A percentile compares a stretch with the other conserved stretches of the same genome.
Evolutionary conservation across 2,329 filamentous ascomycete genomes (phyloP).

Genomic region (Colletotrichum sp.): DNA sequence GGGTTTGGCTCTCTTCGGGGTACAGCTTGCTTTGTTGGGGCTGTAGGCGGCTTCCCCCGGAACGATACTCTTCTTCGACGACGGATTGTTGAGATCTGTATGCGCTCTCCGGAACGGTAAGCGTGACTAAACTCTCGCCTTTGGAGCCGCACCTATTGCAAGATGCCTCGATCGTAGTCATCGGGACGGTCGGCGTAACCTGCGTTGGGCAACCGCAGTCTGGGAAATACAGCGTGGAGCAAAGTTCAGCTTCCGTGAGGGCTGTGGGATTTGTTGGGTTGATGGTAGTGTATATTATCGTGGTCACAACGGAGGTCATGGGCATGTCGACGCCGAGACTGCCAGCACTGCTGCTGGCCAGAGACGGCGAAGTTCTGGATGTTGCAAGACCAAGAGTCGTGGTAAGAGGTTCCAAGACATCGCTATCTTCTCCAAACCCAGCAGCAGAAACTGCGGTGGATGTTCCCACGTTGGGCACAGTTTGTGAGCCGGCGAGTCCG

Average conservation of each 20-base stretch:
- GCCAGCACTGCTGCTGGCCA: not conserved
- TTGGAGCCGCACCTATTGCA: not conserved
- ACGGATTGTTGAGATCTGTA: not conserved
- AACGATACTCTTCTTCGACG: not conserved
- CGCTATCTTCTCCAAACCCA: not conserved
- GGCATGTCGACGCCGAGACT: not conserved
- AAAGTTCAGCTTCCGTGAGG: not conserved
- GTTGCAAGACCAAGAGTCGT: not conserved
- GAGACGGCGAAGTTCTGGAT: fast-evolving
- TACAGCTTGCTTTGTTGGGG: not conserved
- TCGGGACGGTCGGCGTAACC: not conserved
- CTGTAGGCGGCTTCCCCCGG: not conserved
- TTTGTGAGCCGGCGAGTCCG: not conserved
- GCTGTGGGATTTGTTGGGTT: not conserved
- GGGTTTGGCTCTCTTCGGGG: not conserved
- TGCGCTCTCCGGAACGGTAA: not conserved
- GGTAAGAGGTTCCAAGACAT: not conserved
- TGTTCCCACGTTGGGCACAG: not conserved
- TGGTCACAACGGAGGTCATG: not conserved
- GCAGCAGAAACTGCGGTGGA: not conserved
- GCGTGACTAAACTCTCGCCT: not conserved
- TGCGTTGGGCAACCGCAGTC: not conserved
- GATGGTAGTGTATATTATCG: not conserved
- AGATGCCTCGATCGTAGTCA: not conserved
- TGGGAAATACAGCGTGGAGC: not conserved